Evolutionary conservation across 2,329 filamentous ascomycete species (phyloP).

Genomic region (Zasmidium cellare): DNA sequence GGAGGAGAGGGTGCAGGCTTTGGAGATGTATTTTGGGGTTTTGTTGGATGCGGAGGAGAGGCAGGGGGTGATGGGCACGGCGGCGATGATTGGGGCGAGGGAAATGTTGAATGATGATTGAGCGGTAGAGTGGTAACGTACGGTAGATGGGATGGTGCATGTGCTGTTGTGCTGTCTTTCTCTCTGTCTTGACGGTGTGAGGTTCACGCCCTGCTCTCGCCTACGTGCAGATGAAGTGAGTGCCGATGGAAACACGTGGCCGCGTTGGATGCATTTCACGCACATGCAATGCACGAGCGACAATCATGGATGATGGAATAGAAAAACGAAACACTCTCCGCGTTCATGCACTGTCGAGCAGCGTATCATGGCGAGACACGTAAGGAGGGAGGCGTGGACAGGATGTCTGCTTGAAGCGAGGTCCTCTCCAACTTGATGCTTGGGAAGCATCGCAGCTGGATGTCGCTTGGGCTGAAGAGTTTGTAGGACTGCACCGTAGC

Average conservation of each 20-base stretch:
- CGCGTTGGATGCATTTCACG: background rate
- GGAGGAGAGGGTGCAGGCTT: conserved; percentile 42
- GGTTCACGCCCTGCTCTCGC: background rate
- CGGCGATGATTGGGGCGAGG: conserved; percentile 17
- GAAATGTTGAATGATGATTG: conserved; percentile 12
- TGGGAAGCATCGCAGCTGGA: too few species aligned
- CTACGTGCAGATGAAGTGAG: background rate
- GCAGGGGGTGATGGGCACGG: conserved; percentile 37
- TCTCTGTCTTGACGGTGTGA: background rate
- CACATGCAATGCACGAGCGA: too few species aligned
- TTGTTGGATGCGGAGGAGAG: conserved; percentile 40
- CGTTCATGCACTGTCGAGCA: background rate
- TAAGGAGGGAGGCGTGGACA: background rate
- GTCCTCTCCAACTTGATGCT: background rate
- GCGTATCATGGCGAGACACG: background rate
- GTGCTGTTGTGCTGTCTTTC: too few species aligned
- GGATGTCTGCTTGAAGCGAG: background rate
- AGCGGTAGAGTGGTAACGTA: too few species aligned
- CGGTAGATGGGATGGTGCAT: too few species aligned
- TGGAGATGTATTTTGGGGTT: conserved; percentile 50
- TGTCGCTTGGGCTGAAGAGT: too few species aligned
- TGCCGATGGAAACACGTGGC: background rate
- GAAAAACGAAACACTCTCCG: too few species aligned
- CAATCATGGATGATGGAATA: too few species aligned
- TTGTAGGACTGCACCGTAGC: background rate